Percentiles rank a stretch among this genome's conserved stretches.
Conservation (phyloP, 345 rosid species). For the Eucalyptus regnans region DNA sequence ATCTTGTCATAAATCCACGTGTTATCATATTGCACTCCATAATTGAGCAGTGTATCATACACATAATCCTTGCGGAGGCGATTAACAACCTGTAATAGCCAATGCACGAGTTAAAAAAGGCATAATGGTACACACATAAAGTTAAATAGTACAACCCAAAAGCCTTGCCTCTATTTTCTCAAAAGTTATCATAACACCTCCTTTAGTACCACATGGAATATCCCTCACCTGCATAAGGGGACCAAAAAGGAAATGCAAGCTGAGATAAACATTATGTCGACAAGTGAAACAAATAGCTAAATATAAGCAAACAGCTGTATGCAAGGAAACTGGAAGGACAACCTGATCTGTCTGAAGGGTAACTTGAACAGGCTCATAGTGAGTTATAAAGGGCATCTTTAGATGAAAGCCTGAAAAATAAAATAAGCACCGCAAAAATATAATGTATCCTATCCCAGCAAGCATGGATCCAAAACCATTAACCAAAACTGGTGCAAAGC, state of each 20-base stretch:
- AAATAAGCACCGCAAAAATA: neutral
- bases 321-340: neutral
- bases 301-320: neutral
- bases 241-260: neutral
- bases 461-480: neutral
- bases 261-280: neutral
- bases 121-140: neutral
- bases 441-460: neutral
- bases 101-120: neutral
- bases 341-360: constrained; percentile 91
- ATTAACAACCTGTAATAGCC: constrained; percentile 55
- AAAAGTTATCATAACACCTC: constrained; percentile 90
- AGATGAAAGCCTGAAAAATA: constrained; percentile 56
- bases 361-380: constrained; percentile 88
- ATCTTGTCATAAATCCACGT: constrained; percentile 98
- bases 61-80: constrained; percentile 72
- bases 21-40: constrained; percentile 78
- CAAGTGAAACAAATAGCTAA: neutral
- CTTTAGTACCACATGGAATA: constrained; percentile 95
- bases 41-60: constrained; percentile 70
- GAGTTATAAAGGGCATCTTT: constrained; percentile 74
- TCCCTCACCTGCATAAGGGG: constrained; percentile 49
- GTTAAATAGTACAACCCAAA: neutral
- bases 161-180: constrained; percentile 79
- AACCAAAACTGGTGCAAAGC: neutral